Evolutionary conservation across 495 filamentous ascomycete species (phyloP).

Genomic region (Penicillium egyptiacum): DNA sequence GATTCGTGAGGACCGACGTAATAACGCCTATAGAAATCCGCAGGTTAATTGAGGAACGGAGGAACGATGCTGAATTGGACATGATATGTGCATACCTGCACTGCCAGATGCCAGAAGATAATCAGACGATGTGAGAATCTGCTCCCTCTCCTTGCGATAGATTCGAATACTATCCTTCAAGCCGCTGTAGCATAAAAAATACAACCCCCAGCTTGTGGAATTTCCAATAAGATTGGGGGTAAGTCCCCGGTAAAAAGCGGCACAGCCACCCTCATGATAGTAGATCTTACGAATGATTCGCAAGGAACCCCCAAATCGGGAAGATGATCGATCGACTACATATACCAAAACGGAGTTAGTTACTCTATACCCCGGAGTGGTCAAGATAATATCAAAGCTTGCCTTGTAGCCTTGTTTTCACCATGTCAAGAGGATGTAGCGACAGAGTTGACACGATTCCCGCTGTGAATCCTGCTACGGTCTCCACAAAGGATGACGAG

Average conservation of each 20-base stretch:
- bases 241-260: slow-evolving; percentile 82
- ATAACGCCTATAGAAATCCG: slow-evolving; percentile 48
- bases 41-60: not conserved
- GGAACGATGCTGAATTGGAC: not conserved
- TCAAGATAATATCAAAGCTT: slow-evolving; percentile 5
- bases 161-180: slow-evolving; percentile 50
- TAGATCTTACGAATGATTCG: slow-evolving; percentile 56
- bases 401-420: slow-evolving; percentile 96
- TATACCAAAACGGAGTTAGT: not conserved
- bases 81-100: slow-evolving; percentile 53
- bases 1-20: slow-evolving; percentile 84
- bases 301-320: slow-evolving; percentile 53
- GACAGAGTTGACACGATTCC: slow-evolving; percentile 78
- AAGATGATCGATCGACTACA: slow-evolving; percentile 45
- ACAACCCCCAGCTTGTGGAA: slow-evolving; percentile 84
- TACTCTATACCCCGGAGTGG: not conserved
- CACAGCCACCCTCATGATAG: slow-evolving; percentile 56
- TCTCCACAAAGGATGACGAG: slow-evolving; percentile 80
- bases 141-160: slow-evolving; percentile 15
- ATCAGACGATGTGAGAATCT: slow-evolving; percentile 63
- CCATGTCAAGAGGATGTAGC: slow-evolving; percentile 76
- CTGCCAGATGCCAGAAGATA: slow-evolving; percentile 79
- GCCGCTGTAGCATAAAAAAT: slow-evolving; percentile 74
- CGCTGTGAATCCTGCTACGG: slow-evolving; percentile 84
- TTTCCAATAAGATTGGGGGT: slow-evolving; percentile 90